Evolutionary conservation across 2,329 filamentous ascomycete species (phyloP).

Genomic region (Stylonectria norvegica): DNA sequence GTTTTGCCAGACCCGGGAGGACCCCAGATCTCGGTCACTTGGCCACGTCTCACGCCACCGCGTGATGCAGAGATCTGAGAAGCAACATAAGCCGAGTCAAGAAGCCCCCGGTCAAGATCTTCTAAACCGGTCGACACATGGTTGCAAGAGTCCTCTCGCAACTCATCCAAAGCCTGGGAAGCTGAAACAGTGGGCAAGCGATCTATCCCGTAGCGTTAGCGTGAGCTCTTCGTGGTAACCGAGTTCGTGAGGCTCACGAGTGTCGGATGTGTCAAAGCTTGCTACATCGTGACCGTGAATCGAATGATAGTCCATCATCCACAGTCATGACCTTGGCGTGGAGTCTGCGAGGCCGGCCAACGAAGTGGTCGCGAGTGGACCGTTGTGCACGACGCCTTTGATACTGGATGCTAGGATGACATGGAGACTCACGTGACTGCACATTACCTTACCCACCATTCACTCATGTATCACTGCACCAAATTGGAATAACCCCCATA

Average conservation of each 20-base stretch:
- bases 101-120: conserved; percentile 49
- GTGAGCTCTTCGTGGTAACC: conserved; percentile 3
- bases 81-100: conserved; percentile 9
- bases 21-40: conserved; percentile 84
- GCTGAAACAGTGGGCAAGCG: conserved; percentile 74
- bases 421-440: conserved; percentile 18
- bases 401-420: conserved; percentile 5
- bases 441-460: too few species aligned
- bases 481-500: conserved; percentile 5
- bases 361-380: conserved; percentile 17
- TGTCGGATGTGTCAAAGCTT: conserved; percentile 55
- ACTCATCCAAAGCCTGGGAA: conserved; percentile 63
- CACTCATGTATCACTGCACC: too few species aligned
- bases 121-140: conserved; percentile 55
- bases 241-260: conserved; percentile 41
- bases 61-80: conserved; percentile 12
- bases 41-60: conserved; percentile 68
- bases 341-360: conserved; percentile 12
- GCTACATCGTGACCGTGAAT: conserved; percentile 59
- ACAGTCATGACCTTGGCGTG: conserved; percentile 20
- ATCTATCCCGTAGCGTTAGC: conserved; percentile 46
- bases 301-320: conserved; percentile 55
- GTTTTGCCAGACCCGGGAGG: conserved; percentile 86
- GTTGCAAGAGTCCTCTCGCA: conserved; percentile 49
- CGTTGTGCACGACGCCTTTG: conserved; percentile 2